phyloP scores from a whole-genome alignment of 2,329 filamentous ascomycete species.

The Penicillium aurantiogriseum region DNA sequence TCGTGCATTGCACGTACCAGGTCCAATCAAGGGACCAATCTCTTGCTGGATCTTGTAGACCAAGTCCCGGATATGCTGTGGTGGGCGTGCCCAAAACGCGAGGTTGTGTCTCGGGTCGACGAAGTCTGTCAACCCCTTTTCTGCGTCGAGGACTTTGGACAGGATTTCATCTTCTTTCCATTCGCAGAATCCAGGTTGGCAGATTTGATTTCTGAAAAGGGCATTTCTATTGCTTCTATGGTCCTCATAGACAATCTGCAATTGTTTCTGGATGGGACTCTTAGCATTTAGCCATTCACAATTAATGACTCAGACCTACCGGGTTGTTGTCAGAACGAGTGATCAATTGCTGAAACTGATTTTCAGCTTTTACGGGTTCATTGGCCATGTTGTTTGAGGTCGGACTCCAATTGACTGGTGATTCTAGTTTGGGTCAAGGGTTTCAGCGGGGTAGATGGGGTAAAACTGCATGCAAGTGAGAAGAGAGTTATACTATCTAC shows the following conservation, averaged over 20 bases:
- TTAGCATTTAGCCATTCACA: not conserved
- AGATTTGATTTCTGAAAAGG: constrained; percentile 72
- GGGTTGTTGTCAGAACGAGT: constrained; percentile 63
- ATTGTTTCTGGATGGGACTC: constrained; percentile 41
- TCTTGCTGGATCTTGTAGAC: constrained; percentile 67
- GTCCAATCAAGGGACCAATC: constrained; percentile 59
- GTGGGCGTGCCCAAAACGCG: constrained; percentile 84
- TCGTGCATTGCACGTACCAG: constrained; percentile 57
- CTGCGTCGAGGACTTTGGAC: constrained; percentile 63
- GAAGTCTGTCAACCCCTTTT: constrained; percentile 63
- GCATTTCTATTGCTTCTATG: constrained; percentile 74
- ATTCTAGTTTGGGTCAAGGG: not conserved
- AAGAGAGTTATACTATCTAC: not conserved
- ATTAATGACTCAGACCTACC: constrained; percentile 48
- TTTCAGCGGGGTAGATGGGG: constrained; percentile 10
- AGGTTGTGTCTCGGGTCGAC: constrained; percentile 76
- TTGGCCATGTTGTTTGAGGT: constrained; percentile 8
- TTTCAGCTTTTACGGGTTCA: constrained; percentile 35
- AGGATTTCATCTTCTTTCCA: constrained; percentile 76
- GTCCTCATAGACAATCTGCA: constrained; percentile 69
- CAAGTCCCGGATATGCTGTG: constrained; percentile 66
- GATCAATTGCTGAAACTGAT: constrained; percentile 76
- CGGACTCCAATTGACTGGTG: not conserved
- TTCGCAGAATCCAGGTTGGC: constrained; percentile 65
- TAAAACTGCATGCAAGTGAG: not conserved